These are phyloP conservation scores for Clitocybe nebularis DNA, from an alignment of 1,284 basidiomycete species.

Conservation along the genomic window DNA sequence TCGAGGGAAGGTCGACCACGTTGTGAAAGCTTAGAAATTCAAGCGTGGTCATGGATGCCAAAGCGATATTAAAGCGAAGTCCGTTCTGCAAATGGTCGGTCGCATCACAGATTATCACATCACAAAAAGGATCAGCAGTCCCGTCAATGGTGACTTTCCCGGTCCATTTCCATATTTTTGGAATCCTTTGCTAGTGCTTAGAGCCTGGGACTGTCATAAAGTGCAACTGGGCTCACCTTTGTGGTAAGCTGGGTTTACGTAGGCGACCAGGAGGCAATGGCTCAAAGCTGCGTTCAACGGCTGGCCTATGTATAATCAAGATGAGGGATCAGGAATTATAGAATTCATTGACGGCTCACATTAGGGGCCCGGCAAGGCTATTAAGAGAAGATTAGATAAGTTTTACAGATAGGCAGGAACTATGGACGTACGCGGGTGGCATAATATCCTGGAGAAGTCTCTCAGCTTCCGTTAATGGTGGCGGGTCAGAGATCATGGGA, in stretches of 20 bases:
- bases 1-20: constrained; percentile 37
- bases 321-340: neutral
- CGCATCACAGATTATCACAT: constrained; percentile 42
- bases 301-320: constrained; percentile 15
- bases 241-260: constrained; percentile 16
- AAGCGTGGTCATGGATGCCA: constrained; percentile 37
- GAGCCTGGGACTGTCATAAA: neutral
- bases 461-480: neutral
- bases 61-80: constrained; percentile 44
- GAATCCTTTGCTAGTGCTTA: constrained; percentile 20
- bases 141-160: constrained; percentile 38
- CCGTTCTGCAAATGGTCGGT: constrained; percentile 38
- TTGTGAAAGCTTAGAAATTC: constrained; percentile 45
- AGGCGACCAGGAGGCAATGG: constrained; percentile 14
- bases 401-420: neutral
- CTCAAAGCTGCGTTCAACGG: constrained; percentile 17
- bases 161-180: constrained; percentile 48
- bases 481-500: neutral
- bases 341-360: constrained; percentile 15
- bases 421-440: constrained; percentile 34
- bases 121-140: constrained; percentile 41
- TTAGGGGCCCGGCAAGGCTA: constrained; percentile 33
- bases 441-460: constrained; percentile 35
- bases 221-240: constrained; percentile 22
- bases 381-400: neutral